Conservation (phyloP, 2,329 filamentous ascomycete species). For the Cytospora schulzeri region DNA sequence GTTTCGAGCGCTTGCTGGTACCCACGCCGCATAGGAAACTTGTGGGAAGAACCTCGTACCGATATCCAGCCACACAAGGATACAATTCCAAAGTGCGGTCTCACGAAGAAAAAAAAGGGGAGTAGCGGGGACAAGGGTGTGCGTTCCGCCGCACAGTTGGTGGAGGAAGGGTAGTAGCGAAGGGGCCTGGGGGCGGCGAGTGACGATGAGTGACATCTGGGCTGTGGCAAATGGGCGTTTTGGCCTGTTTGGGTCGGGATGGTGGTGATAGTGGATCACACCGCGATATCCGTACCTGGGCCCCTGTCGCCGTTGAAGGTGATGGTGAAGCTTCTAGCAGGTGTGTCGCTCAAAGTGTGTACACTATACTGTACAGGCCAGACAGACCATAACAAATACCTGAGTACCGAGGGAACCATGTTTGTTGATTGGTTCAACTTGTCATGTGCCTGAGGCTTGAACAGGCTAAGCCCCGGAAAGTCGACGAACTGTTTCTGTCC, state of each 20-base stretch:
- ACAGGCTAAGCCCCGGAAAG: conserved; percentile 9
- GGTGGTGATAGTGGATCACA: background rate
- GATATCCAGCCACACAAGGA: conserved; percentile 16
- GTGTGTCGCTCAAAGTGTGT: background rate
- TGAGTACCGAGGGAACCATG: background rate
- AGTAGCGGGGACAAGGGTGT: conserved; percentile 2
- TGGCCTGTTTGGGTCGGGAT: background rate
- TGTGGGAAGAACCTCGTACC: conserved; percentile 4
- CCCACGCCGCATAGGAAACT: conserved; percentile 15
- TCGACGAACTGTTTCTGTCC: conserved; percentile 2
- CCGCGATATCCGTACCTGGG: background rate
- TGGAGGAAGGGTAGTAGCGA: conserved; percentile 5
- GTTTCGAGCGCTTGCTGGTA: conserved; percentile 13
- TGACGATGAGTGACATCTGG: background rate
- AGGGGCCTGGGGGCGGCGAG: background rate
- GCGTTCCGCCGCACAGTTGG: conserved; percentile 3
- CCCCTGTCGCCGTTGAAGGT: background rate
- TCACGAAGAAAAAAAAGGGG: conserved; percentile 11
- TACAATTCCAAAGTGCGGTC: conserved; percentile 2
- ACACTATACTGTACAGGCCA: background rate
- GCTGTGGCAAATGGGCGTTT: background rate
- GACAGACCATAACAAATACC: too few species aligned
- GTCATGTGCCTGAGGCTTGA: conserved; percentile 7
- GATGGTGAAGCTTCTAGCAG: background rate
- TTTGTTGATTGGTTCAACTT: background rate